Percentiles rank a stretch among this genome's conserved stretches.
phyloP scores from a whole-genome alignment of 345 rosid genomes.

The Geranium brycei region DNA sequence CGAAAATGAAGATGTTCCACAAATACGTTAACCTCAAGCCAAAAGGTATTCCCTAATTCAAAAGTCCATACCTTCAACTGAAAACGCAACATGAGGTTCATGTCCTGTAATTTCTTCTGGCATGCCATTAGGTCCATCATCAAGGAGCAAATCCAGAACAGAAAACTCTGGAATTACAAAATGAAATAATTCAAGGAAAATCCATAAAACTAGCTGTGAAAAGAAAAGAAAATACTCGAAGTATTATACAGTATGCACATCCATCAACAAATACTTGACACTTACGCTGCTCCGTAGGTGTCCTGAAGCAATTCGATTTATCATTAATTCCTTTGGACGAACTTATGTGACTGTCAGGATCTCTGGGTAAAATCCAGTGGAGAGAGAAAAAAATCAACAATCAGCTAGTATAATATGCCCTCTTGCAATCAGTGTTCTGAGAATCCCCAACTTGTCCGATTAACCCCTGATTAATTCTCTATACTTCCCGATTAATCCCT shows the following conservation, averaged over 20 bases:
- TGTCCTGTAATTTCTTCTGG: constrained; percentile 22
- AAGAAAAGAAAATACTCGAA: background rate
- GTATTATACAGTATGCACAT: no score
- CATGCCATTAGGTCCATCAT: constrained; percentile 33
- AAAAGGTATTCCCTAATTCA: background rate
- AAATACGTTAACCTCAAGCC: background rate
- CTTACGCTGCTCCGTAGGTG: no score
- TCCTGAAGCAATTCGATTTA: no score
- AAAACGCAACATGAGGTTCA: constrained; percentile 75
- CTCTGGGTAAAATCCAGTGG: constrained; percentile 23
- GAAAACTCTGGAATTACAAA: constrained; percentile 37
- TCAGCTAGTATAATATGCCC: no score
- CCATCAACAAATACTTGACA: no score
- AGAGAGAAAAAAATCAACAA: constrained; percentile 37
- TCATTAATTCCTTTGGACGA: background rate
- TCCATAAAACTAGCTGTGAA: background rate
- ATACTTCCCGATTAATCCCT: no score
- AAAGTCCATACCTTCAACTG: constrained; percentile 54
- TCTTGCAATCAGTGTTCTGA: no score
- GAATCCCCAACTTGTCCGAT: no score
- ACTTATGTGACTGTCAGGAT: constrained; percentile 18
- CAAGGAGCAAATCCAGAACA: constrained; percentile 63
- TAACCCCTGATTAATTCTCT: no score
- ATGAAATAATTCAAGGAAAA: constrained; percentile 3
- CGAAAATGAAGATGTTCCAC: background rate